Evolutionary conservation across 2,329 filamentous ascomycete genomes (phyloP).

Genomic region (Colletotrichum musicola): DNA sequence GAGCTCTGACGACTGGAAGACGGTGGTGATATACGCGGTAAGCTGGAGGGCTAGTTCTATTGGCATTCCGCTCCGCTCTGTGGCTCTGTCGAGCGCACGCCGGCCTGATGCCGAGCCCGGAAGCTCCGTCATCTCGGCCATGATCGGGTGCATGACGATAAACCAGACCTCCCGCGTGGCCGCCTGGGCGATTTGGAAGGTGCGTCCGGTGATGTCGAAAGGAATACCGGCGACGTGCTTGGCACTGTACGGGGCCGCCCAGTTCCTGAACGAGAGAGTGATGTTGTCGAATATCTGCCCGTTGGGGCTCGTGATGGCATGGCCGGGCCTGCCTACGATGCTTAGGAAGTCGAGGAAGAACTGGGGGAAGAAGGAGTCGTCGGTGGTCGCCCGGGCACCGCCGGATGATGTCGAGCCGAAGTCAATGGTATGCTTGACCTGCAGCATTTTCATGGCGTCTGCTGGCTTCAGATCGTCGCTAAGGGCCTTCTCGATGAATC

Average conservation of each 20-base stretch:
- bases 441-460: neutral
- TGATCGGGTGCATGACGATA: constrained; percentile 16
- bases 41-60: neutral
- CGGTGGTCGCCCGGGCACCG: neutral
- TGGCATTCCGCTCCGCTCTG: constrained; percentile 1
- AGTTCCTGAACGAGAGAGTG: neutral
- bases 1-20: constrained; percentile 12
- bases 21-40: neutral
- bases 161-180: constrained; percentile 22
- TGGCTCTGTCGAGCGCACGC: neutral
- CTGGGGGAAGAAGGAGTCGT: neutral
- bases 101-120: neutral
- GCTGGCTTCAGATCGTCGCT: neutral
- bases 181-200: constrained; percentile 8
- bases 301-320: neutral
- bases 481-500: neutral
- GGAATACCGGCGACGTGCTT: constrained; percentile 15
- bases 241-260: neutral
- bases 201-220: constrained; percentile 11
- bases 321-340: neutral
- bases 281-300: constrained; percentile 11
- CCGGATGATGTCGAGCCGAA: neutral
- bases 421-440: constrained; percentile 10
- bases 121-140: neutral
- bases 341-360: constrained; percentile 23